Evolutionary conservation across 495 filamentous ascomycete genomes (phyloP).

Genomic region (Oleoguttula mirabilis): DNA sequence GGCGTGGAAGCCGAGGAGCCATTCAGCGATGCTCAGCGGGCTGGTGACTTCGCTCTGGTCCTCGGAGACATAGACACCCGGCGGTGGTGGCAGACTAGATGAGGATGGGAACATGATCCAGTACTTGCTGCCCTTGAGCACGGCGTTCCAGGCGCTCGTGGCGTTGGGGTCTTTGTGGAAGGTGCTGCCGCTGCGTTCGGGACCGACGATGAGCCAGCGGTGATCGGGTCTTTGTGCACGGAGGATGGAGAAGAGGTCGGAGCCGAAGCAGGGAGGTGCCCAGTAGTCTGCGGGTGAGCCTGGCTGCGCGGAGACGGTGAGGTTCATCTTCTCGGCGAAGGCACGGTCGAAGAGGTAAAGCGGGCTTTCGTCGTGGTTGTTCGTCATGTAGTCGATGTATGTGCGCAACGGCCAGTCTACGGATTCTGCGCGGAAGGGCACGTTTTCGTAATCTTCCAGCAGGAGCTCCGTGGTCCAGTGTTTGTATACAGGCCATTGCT

Average conservation of each 20-base stretch:
- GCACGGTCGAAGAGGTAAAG: slow-evolving; percentile 83
- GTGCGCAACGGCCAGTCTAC: slow-evolving; percentile 79
- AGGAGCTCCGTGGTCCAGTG: slow-evolving; percentile 61
- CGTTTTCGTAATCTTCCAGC: slow-evolving; percentile 47
- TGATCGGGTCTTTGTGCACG: slow-evolving; percentile 72
- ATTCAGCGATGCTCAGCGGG: slow-evolving; percentile 91
- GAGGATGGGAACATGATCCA: slow-evolving; percentile 90
- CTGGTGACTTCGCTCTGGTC: slow-evolving; percentile 92
- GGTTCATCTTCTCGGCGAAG: slow-evolving; percentile 78
- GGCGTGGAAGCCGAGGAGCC: slow-evolving; percentile 83
- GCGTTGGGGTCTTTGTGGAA: slow-evolving; percentile 83
- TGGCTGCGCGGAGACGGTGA: slow-evolving; percentile 44
- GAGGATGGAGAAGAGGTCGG: slow-evolving; percentile 76
- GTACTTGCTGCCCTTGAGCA: slow-evolving; percentile 84
- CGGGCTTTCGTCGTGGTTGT: slow-evolving; percentile 77
- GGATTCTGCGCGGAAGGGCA: slow-evolving; percentile 76
- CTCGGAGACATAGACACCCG: slow-evolving; percentile 81
- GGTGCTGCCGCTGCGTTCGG: slow-evolving; percentile 78
- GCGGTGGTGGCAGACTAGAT: slow-evolving; percentile 51
- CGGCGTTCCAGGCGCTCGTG: slow-evolving; percentile 90
- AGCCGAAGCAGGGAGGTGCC: slow-evolving; percentile 76
- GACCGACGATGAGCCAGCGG: slow-evolving; percentile 89
- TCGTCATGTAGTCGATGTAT: slow-evolving; percentile 74
- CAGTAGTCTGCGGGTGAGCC: slow-evolving; percentile 52
- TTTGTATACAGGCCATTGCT: slow-evolving; percentile 65